Conservation (phyloP, 352 stramenopile genomes). For the Lagenidium giganteum region DNA sequence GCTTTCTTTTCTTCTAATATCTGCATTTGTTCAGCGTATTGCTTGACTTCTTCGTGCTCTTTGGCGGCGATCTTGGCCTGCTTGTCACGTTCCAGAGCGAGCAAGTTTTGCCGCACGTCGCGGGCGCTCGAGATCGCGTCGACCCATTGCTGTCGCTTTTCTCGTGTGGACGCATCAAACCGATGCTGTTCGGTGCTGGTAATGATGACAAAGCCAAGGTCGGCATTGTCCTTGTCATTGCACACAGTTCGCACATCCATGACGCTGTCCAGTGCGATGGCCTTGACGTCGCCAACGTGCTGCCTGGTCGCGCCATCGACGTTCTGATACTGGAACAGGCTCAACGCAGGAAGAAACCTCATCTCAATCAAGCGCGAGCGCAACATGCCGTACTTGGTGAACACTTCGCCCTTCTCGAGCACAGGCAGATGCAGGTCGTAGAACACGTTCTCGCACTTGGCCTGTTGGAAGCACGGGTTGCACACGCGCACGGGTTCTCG, state of each 20-base stretch:
- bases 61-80: conserved; percentile 45
- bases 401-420: conserved; percentile 50
- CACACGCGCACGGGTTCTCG: conserved; percentile 58
- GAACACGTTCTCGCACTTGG: conserved; percentile 52
- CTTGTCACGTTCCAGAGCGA: conserved; percentile 43
- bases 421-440: conserved; percentile 59
- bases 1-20: conserved; percentile 50
- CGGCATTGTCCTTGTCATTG: conserved; percentile 40
- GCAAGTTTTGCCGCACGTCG: conserved; percentile 31
- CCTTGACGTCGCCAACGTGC: conserved; percentile 47
- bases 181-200: conserved; percentile 45
- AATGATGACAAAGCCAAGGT: conserved; percentile 45
- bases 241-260: conserved; percentile 42
- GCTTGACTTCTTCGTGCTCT: conserved; percentile 57
- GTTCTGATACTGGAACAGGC: conserved; percentile 73
- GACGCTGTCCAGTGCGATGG: conserved; percentile 60
- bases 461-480: conserved; percentile 28
- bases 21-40: conserved; percentile 41
- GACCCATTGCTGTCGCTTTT: conserved; percentile 58
- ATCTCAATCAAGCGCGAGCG: conserved; percentile 49
- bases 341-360: conserved; percentile 49
- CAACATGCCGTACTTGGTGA: conserved; percentile 67
- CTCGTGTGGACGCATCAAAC: conserved; percentile 39
- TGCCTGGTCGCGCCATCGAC: conserved; percentile 39
- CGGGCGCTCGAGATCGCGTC: conserved; percentile 45